phyloP scores from a whole-genome alignment of 1,139 yeast species.

The Ogataea hybrid region DNA sequence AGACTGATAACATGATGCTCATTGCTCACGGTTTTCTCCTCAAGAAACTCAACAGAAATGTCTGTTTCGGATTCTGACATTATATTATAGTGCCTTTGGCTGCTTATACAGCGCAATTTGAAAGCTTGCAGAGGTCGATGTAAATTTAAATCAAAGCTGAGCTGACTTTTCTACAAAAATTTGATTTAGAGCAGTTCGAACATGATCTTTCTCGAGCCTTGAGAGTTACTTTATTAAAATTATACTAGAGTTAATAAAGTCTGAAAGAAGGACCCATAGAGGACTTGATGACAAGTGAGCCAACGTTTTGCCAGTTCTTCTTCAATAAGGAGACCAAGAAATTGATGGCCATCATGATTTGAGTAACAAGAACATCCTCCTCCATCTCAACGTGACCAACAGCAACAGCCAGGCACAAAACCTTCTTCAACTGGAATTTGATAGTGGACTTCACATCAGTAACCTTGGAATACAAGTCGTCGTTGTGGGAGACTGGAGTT shows the following conservation, averaged over 20 bases:
- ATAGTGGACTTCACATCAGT: conserved; percentile 98
- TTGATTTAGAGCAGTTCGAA: no score
- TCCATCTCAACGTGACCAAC: conserved; percentile 99
- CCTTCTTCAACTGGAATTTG: conserved; percentile 99
- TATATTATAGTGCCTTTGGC: no score
- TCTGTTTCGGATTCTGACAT: conserved; percentile 12
- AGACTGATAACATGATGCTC: conserved; percentile 4
- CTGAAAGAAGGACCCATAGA: conserved; percentile 99
- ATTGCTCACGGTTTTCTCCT: background rate
- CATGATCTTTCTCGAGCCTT: no score
- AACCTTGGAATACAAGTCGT: conserved; percentile 95
- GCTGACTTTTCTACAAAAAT: no score
- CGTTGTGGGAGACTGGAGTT: conserved; percentile 99
- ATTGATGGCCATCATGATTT: conserved; percentile 98
- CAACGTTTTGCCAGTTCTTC: conserved; percentile 99
- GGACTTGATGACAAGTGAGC: conserved; percentile 98
- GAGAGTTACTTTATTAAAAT: no score
- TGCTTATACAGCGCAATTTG: background rate
- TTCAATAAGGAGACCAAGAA: conserved; percentile 98
- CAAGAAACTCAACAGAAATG: conserved; percentile 12
- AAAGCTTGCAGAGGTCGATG: background rate
- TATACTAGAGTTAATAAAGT: conserved; percentile 65
- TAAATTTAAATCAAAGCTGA: background rate
- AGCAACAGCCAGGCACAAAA: conserved; percentile 90
- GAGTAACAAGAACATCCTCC: conserved; percentile 94